Percentiles rank a stretch among this genome's conserved stretches.
Evolutionary conservation across 345 rosid genomes (phyloP).

Genomic region (Eucalyptus polyanthemos): DNA sequence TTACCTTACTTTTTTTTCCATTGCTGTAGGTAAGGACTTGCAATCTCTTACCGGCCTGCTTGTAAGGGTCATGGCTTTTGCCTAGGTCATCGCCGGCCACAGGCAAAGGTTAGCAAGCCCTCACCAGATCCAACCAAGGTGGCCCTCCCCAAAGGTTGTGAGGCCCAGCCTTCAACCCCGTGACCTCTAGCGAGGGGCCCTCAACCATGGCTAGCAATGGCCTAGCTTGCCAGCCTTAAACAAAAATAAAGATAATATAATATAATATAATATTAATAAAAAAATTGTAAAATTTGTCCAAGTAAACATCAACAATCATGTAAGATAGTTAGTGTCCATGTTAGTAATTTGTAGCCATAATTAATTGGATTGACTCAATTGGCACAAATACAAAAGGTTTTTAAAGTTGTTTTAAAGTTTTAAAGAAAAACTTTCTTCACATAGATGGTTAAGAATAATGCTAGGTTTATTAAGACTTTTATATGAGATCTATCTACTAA

Average conservation of each 20-base stretch:
- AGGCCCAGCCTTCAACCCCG: background rate
- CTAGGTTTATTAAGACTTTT: background rate
- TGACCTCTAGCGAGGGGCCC: background rate
- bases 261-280: no score
- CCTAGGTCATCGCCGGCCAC: rapidly evolving
- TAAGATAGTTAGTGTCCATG: background rate
- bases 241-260: background rate
- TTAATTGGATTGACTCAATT: background rate
- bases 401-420: background rate
- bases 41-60: rapidly evolving
- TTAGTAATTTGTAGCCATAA: background rate
- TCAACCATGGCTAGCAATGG: background rate
- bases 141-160: no score
- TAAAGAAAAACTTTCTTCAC: background rate
- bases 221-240: background rate
- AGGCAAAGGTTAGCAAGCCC: rapidly evolving
- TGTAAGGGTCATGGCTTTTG: no score
- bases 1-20: no score
- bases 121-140: background rate
- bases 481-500: background rate
- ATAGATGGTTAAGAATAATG: background rate
- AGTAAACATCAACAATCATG: rapidly evolving
- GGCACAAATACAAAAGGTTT: background rate
- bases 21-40: no score
- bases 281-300: background rate